Percentiles rank a stretch among this genome's conserved stretches.
Conservation (phyloP, 176 grass and related monocot genomes). For the Zea luxurians region DNA sequence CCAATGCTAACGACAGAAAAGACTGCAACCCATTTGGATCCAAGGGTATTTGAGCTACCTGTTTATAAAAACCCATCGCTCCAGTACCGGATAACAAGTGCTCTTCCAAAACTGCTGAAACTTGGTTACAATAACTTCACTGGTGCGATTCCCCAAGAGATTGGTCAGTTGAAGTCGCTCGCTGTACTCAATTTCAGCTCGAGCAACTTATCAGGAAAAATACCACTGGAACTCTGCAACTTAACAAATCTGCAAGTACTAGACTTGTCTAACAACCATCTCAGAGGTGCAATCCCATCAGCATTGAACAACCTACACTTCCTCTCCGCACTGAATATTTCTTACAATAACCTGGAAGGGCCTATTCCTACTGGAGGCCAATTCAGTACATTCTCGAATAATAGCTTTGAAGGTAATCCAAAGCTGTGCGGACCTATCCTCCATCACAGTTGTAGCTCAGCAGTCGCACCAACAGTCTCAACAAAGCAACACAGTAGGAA, state of each 20-base stretch:
- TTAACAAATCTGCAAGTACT: conserved; percentile 45
- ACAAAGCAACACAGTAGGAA: neutral
- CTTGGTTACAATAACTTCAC: conserved; percentile 36
- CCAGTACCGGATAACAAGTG: conserved; percentile 33
- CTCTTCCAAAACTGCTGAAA: conserved; percentile 37
- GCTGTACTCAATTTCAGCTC: conserved; percentile 31
- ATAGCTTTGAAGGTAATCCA: conserved; percentile 54
- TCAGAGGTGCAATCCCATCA: conserved; percentile 41
- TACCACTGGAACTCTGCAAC: conserved; percentile 17
- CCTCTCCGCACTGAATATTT: conserved; percentile 46
- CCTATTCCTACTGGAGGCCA: conserved; percentile 42
- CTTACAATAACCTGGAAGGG: conserved; percentile 51
- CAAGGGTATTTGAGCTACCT: conserved; percentile 40
- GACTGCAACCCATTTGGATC: neutral
- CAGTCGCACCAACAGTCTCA: neutral
- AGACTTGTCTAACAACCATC: conserved; percentile 43
- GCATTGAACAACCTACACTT: conserved; percentile 43
- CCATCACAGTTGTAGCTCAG: neutral
- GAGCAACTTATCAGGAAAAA: conserved; percentile 44
- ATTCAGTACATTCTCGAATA: conserved; percentile 46
- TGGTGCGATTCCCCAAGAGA: conserved; percentile 36
- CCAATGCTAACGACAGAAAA: conserved; percentile 8
- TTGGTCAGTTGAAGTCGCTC: conserved; percentile 30
- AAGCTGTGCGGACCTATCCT: conserved; percentile 42
- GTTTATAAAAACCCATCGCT: neutral